Evolutionary conservation across 2,329 filamentous ascomycete genomes (phyloP).

Genomic region (Scopulariopsis brevicaulis): DNA sequence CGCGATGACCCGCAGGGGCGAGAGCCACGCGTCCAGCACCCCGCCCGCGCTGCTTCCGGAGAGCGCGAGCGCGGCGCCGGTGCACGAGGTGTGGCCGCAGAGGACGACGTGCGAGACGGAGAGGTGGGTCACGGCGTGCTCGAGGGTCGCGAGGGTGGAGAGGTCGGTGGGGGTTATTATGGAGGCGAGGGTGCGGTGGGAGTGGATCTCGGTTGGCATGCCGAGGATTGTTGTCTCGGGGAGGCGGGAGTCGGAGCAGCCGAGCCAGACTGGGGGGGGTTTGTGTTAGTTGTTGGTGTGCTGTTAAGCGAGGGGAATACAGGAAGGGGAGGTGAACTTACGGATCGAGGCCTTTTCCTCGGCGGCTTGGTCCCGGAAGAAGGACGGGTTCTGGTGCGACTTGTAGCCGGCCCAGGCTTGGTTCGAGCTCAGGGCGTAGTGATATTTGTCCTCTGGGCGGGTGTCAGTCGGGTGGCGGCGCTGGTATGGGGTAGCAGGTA

Average conservation of each 20-base stretch:
- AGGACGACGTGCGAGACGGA: conserved; percentile 61
- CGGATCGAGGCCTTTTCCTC: conserved; percentile 56
- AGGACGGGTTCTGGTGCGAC: conserved; percentile 52
- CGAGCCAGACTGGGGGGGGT: conserved; percentile 56
- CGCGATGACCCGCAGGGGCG: conserved; percentile 34
- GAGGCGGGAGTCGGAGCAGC: conserved; percentile 76
- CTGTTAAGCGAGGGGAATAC: background rate
- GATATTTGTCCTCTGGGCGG: conserved; percentile 41
- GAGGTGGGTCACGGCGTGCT: conserved; percentile 65
- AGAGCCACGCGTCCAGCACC: conserved; percentile 43
- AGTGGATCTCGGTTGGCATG: conserved; percentile 73
- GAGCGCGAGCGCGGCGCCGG: conserved; percentile 52
- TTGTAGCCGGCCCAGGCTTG: conserved; percentile 59
- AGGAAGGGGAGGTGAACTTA: conserved; percentile 20
- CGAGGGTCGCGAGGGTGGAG: conserved; percentile 63
- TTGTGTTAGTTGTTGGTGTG: background rate
- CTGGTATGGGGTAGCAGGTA: background rate
- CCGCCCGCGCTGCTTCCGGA: conserved; percentile 33
- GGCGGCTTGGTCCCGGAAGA: conserved; percentile 56
- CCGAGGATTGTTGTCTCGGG: conserved; percentile 75
- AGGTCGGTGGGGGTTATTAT: conserved; percentile 66
- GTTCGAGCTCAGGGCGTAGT: conserved; percentile 56
- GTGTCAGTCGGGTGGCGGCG: background rate
- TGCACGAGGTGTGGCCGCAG: conserved; percentile 58
- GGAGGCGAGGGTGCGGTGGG: conserved; percentile 87